Base-by-base conservation (phyloP, 2,329 filamentous ascomycete genomes). In the Penicillium sp. region DNA sequence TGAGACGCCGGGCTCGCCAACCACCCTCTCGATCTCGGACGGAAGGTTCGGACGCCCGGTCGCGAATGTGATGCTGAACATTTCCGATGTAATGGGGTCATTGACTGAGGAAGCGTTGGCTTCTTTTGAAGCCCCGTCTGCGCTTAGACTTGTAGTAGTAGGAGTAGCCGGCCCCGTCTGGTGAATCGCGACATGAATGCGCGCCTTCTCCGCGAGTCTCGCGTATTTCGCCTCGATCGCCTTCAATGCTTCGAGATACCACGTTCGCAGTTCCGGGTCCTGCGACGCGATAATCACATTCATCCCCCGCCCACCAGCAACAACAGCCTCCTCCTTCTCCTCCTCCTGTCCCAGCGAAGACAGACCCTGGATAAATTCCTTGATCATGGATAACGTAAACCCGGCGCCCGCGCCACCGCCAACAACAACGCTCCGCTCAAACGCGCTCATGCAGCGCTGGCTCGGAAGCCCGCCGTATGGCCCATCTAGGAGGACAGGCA, bases 321-420 rank as follows among this genome's bases (percentile, higher is more conserved):
- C 21, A 21, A 21, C 21, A 21, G 21, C 21, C 21, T 21, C 21
- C 21, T 21, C 21, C 21, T 21, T 2, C 21, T 21, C 21, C 21
- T 21, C 21, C 21, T 21, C 21, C 21, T 21, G 21, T 21, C 21
- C 21, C 21, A 21, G 21, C 21, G 21, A 21, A 21, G 21, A 41
- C 35, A 41, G 15, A 5, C 35, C 35, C 35, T 41, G 35, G 11
- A 41, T 15, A 17, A 41, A 41, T 11, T 41, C 35, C 35, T 41
- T 11, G 15, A 41, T 26, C 41, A 87, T 73, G 0, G 80, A 78
- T 0, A 88, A 69, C 1, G 80, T 79, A 71, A 83, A 85, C 0
- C 84, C 84, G 2, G 82, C 83, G 1, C 86, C 86, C 0, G 86
- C 84, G 0, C 86, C 86, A 9, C 86, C 85, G 0, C 83, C 82